Conservation (phyloP, 176 grass and related monocot species). For the Rhipidocladum racemiflorum region DNA sequence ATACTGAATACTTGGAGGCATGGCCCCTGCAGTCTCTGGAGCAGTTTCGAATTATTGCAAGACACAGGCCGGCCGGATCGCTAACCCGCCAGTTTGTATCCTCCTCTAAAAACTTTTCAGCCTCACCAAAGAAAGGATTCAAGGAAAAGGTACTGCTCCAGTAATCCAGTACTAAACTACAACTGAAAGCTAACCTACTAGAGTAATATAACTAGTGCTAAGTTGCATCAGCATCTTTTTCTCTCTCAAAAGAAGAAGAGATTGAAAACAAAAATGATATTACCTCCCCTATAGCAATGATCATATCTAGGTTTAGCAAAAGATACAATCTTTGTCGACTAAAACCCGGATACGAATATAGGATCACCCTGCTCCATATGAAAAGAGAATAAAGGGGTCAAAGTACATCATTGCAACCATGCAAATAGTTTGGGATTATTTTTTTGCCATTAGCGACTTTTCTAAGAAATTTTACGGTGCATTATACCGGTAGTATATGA, state of each 20-base stretch:
- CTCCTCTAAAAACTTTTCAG: neutral
- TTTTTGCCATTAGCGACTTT: neutral
- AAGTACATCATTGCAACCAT: neutral
- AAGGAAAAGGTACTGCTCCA: neutral
- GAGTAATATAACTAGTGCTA: neutral
- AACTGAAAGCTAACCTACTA: conserved; percentile 10
- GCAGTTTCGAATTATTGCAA: conserved; percentile 31
- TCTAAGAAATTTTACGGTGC: no score
- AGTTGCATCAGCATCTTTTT: neutral
- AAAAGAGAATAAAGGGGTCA: neutral
- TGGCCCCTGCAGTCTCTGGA: neutral
- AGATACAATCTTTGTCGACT: neutral
- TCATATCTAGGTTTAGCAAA: neutral
- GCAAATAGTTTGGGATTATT: neutral
- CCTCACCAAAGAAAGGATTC: neutral
- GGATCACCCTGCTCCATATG: neutral
- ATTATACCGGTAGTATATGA: no score
- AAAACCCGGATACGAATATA: conserved; percentile 18
- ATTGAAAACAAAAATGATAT: neutral
- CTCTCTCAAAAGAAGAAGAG: neutral
- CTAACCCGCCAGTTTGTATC: neutral
- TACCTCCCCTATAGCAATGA: neutral
- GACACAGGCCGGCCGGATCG: neutral
- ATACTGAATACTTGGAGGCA: conserved; percentile 11
- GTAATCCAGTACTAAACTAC: neutral